These are phyloP conservation scores for Podaxis mareebaensis DNA, from an alignment of 768 basidiomycete species.

Conservation along the genomic window DNA sequence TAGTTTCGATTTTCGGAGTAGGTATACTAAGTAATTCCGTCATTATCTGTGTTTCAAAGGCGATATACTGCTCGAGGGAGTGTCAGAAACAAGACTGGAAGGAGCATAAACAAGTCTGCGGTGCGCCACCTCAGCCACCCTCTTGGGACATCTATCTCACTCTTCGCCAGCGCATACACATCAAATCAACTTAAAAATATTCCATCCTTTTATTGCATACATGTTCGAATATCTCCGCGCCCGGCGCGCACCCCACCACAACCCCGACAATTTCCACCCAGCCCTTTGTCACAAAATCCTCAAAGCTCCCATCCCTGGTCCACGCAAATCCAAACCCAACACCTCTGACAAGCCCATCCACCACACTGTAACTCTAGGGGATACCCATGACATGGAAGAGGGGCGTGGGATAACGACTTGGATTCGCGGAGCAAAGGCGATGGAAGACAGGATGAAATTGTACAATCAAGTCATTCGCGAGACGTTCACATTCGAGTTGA, in stretches of 20 bases:
- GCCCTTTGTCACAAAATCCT: constrained; percentile 18
- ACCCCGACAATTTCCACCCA: constrained; percentile 11
- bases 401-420: background rate
- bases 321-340: constrained; percentile 11
- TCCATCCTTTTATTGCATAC: constrained; percentile 34
- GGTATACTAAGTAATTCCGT: no score
- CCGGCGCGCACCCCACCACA: constrained; percentile 14
- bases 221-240: constrained; percentile 24
- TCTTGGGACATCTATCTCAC: background rate
- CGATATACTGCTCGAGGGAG: constrained; percentile 14
- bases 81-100: constrained; percentile 19
- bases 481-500: constrained; percentile 34
- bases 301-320: constrained; percentile 12
- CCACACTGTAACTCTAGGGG: background rate
- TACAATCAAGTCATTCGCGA: constrained; percentile 30
- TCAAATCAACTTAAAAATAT: constrained; percentile 31
- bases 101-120: constrained; percentile 12
- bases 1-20: no score
- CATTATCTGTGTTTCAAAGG: background rate
- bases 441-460: constrained; percentile 24
- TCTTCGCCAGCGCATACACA: constrained; percentile 33
- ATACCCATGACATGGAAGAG: background rate
- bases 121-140: background rate
- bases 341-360: constrained; percentile 25
- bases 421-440: constrained; percentile 15